These are phyloP conservation scores for Fragaria nilgerrensis DNA, from an alignment of 306 rosid genomes.

Conservation along the genomic window DNA sequence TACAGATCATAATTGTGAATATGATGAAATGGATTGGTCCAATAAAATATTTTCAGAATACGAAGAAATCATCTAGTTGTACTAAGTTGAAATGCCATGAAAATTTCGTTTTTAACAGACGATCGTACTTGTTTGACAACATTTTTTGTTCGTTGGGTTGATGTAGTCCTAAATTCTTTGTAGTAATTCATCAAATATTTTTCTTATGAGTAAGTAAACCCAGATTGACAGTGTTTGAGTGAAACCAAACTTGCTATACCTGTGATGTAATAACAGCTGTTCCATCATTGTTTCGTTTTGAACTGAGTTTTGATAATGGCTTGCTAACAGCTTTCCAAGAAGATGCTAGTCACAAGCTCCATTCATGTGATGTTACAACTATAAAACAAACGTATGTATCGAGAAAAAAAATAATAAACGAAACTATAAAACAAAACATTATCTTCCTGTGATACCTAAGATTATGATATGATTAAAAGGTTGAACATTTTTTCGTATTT, in stretches of 20 bases:
- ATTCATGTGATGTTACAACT: slow-evolving; percentile 7
- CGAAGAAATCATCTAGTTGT: not conserved
- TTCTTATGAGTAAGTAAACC: not conserved
- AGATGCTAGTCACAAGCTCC: slow-evolving; percentile 18
- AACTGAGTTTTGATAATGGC: slow-evolving; percentile 9
- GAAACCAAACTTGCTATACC: not conserved
- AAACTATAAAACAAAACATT: no score
- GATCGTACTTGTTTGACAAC: not conserved
- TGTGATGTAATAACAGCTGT: not conserved
- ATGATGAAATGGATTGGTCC: not conserved
- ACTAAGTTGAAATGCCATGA: not conserved
- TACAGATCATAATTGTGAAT: not conserved
- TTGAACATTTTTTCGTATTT: not conserved
- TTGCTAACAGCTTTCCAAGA: slow-evolving; percentile 21
- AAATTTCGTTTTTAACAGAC: not conserved
- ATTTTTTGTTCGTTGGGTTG: not conserved
- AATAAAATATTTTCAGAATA: not conserved
- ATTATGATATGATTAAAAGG: not conserved
- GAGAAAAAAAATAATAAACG: no score
- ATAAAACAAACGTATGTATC: not conserved
- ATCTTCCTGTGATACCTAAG: not conserved
- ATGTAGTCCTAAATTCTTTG: not conserved
- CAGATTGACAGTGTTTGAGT: not conserved
- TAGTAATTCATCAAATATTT: not conserved
- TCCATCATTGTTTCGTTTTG: slow-evolving; percentile 3